Evolutionary conservation across 164 flowering plant species (phyloP).

Genomic region (Sextonia rubra): DNA sequence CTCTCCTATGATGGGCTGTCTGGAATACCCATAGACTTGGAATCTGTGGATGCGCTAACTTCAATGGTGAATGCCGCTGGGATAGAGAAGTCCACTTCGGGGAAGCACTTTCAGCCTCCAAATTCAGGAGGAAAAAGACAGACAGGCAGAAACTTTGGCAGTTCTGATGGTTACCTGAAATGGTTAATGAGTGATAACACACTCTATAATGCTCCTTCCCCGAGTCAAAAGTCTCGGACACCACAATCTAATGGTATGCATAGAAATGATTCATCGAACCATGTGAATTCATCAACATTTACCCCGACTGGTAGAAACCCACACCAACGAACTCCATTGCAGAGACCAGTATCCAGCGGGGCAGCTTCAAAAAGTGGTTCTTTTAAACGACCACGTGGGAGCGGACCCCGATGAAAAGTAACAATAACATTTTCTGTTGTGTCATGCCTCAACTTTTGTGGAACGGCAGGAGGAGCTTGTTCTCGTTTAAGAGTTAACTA

Average conservation of each 20-base stretch:
- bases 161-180: conserved; percentile 20
- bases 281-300: not conserved
- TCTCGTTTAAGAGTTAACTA: not conserved
- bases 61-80: conserved; percentile 36
- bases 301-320: not conserved
- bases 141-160: conserved; percentile 1
- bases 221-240: conserved; percentile 9
- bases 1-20: conserved; percentile 66
- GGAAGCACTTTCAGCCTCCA: conserved; percentile 6
- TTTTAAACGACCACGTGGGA: conserved; percentile 38
- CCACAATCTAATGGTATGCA: conserved; percentile 2
- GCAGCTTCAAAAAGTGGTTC: conserved; percentile 19
- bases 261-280: conserved; percentile 5
- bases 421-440: not conserved
- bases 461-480: not conserved
- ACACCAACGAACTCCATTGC: not conserved
- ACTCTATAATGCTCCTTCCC: conserved; percentile 7
- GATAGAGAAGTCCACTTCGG: conserved; percentile 19
- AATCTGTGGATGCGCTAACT: conserved; percentile 35
- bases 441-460: not conserved
- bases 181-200: conserved; percentile 16
- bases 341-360: conserved; percentile 16
- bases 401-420: conserved; percentile 12
- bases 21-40: conserved; percentile 34
- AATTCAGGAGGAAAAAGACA: conserved; percentile 12